Evolutionary conservation across 2,329 filamentous ascomycete species (phyloP), one percentile per base, ranked within the genome.

Genomic region (Trichothecium roseum): DNA sequence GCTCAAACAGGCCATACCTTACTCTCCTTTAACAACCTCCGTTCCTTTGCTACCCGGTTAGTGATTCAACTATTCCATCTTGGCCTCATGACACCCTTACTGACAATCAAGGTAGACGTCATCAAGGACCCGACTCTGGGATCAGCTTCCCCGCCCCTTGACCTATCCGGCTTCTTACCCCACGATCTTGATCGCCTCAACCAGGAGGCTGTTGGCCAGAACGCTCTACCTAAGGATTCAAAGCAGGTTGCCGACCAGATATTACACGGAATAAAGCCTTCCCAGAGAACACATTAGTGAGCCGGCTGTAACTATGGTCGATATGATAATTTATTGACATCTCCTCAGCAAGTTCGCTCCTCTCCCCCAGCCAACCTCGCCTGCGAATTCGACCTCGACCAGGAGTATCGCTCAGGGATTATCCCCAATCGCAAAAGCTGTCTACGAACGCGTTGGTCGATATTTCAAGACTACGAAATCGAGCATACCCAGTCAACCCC

Each of bases 21-120:
- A 79, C 58, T 84, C 84, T 35, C 84, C 85, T 17, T 80, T 89
- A 53, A 84, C 80, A 33, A 86, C 83, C 4, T 81, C 88, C 33
- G 70, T 84, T 35, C 84, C 84, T 3, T 85, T 89, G 56, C 75
- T 82, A 54, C 73, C 82, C 45, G 78, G 84, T 87, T 59, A 43
- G 66, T 50, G 35, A 8, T 30, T 32, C 17, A 27, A 26, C 14
- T 22, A 14, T 35, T 27, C 12, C 8, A 7, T 12, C 31, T 13
- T 18, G 6, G 18, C 17, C 28, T 12, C 26, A 14, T 18, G 8
- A 16, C 10, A 24, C 20, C 20, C 20, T 24, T 24, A 10, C 20
- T 24, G 38, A 45, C 51, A 16, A 52, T 36, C 32, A 33, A 8
- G 24, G 13, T 43, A 83, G 78, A 76, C 49, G 71, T 82, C 37